A percentile compares a stretch with the other conserved stretches of the same genome.
Evolutionary conservation across 2,329 filamentous ascomycete species (phyloP).

Genomic region (Hypoxylon sp.): DNA sequence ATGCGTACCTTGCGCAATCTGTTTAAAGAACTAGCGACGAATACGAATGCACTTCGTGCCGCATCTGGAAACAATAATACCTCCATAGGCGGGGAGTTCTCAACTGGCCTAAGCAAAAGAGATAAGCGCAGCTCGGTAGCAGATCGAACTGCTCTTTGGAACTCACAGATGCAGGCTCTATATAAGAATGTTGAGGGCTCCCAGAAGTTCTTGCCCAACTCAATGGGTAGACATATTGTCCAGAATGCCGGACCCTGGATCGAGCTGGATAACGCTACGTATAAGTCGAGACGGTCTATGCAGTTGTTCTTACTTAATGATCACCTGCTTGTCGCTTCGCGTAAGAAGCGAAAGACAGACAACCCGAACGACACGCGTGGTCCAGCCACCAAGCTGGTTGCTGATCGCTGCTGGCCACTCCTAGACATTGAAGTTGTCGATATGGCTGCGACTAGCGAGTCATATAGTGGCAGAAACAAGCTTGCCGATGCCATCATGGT

Average conservation of each 20-base stretch:
- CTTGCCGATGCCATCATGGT: conserved; percentile 90
- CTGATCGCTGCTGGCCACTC: conserved; percentile 92
- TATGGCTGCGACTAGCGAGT: conserved; percentile 73
- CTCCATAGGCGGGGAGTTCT: conserved; percentile 60
- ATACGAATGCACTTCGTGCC: conserved; percentile 71
- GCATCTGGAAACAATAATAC: conserved; percentile 63
- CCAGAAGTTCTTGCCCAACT: conserved; percentile 93
- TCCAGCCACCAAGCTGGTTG: conserved; percentile 79
- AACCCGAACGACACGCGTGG: conserved; percentile 62
- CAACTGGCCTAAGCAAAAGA: conserved; percentile 67
- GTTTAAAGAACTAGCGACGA: conserved; percentile 90
- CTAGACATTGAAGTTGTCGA: conserved; percentile 94
- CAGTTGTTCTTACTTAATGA: conserved; percentile 95
- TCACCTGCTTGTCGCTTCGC: conserved; percentile 87
- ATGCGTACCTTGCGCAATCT: conserved; percentile 90
- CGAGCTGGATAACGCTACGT: conserved; percentile 95
- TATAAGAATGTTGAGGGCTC: conserved; percentile 99
- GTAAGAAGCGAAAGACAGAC: conserved; percentile 91
- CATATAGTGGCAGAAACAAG: conserved; percentile 65
- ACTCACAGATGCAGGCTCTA: conserved; percentile 78
- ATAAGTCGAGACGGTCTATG: conserved; percentile 89
- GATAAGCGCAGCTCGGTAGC: conserved; percentile 91
- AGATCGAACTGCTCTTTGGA: conserved; percentile 72
- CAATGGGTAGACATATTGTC: conserved; percentile 90
- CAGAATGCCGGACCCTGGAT: conserved; percentile 95